Percentiles rank a stretch among this genome's conserved stretches.
Evolutionary conservation across 306 rosid species (phyloP).

Genomic region (Ormosia emarginata): DNA sequence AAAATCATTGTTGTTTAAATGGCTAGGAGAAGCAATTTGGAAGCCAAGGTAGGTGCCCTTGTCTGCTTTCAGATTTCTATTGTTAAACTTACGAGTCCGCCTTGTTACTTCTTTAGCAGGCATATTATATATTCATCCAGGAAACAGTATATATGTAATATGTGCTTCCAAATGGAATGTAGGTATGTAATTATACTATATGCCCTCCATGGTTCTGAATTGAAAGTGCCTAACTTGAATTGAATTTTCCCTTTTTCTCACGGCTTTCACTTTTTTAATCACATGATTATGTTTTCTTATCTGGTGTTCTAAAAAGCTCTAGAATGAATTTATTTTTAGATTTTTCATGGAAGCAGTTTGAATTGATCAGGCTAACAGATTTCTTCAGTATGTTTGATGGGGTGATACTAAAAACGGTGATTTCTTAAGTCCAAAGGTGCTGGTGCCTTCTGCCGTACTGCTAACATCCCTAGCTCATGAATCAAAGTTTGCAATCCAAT

Average conservation of each 20-base stretch:
- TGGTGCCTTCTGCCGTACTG: background rate
- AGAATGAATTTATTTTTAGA: background rate
- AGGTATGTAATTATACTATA: background rate
- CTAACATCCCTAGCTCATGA: background rate
- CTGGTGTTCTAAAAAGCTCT: background rate
- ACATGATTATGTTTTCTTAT: background rate
- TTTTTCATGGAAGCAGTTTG: background rate
- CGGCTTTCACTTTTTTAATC: background rate
- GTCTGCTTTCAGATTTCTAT: background rate
- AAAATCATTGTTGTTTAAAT: background rate
- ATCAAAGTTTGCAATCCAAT: background rate
- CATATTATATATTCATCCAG: background rate
- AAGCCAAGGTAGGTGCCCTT: slow-evolving; percentile 10
- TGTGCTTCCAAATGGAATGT: background rate
- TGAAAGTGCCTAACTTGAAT: background rate
- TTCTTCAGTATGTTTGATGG: slow-evolving; percentile 1
- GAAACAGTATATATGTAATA: background rate
- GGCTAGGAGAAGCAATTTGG: background rate
- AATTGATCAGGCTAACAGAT: background rate
- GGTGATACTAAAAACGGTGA: background rate
- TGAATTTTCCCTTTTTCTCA: background rate
- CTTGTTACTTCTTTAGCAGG: background rate
- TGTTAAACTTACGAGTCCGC: background rate
- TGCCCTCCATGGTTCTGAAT: background rate
- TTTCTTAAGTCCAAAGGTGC: slow-evolving; percentile 2